Evolutionary conservation across 192 early-diverging fungal species (phyloP), one percentile per base, ranked within the genome.

Genomic region (Coemansia sp.): DNA sequence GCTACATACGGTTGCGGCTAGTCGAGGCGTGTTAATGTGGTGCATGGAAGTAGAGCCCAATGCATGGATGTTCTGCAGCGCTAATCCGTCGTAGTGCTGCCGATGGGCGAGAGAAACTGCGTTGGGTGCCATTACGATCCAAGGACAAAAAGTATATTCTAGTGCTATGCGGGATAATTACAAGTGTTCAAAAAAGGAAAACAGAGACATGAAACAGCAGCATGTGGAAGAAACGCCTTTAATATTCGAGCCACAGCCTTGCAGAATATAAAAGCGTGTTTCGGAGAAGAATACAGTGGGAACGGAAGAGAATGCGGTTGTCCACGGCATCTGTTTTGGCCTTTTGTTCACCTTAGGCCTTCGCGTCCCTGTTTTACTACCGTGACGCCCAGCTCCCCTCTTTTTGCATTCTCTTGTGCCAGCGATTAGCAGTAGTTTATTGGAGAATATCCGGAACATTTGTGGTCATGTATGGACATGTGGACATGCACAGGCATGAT

Each of bases 341-440:
- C n/a, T n/a, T n/a, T n/a, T n/a, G n/a, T n/a, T n/a, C n/a, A n/a
- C n/a, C n/a, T n/a, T n/a, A n/a, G n/a, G 43, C 19, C 43, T 19
- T 44, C 19, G 19, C 18, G 30, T 52, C 50, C 50, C 50, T 52
- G 30, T 52, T 52, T 31, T 52, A 52, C 50, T 52, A 28, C 50
- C 29, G 18, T 52, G 16, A 19, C 18, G 43, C 19, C 12, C 12
- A 18, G 8, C 4, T n/a, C 43, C 42, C 19, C 43, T 21, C 43
- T 22, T 21, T 21, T 19, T 8, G 43, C 43, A 44, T 44, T 44
- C 19, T 44, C n/a, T 16, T 31, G 16, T 51, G 4, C 19, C 10
- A 19, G 47, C 47, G 22, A 49, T 24, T 49, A 49, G 27, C 47
- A 49, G 47, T 49, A 49, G 24, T 12, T 4, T 11, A 11, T 21